A percentile compares a stretch with the other conserved stretches of the same genome.
These are phyloP conservation scores for Nothophoma quercina DNA, from an alignment of 2,329 filamentous ascomycete species.

Conservation along the genomic window DNA sequence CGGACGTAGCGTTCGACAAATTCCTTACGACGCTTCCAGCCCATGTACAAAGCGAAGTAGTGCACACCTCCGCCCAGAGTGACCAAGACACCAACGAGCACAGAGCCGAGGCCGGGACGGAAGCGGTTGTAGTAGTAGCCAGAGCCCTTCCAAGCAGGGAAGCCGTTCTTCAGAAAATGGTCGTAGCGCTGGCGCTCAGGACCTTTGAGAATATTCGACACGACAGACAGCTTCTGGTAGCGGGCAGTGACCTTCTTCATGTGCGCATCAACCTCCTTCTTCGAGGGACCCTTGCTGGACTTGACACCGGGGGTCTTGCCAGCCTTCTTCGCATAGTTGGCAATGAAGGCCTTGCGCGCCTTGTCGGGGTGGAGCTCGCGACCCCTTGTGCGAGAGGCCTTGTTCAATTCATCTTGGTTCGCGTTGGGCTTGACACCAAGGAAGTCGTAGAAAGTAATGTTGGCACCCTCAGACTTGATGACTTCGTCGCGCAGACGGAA, in stretches of 20 bases:
- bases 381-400: slow-evolving; percentile 90
- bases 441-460: slow-evolving; percentile 93
- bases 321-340: slow-evolving; percentile 64
- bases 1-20: slow-evolving; percentile 92
- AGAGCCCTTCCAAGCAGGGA: slow-evolving; percentile 95
- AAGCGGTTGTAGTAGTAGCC: slow-evolving; percentile 98
- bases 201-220: slow-evolving; percentile 85
- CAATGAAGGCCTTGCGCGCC: slow-evolving; percentile 81
- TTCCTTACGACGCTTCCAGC: slow-evolving; percentile 87
- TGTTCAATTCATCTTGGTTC: slow-evolving; percentile 86
- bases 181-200: slow-evolving; percentile 87
- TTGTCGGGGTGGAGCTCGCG: slow-evolving; percentile 91
- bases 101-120: slow-evolving; percentile 86
- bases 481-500: slow-evolving; percentile 94
- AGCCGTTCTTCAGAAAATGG: slow-evolving; percentile 90
- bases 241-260: slow-evolving; percentile 82
- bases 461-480: slow-evolving; percentile 73
- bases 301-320: slow-evolving; percentile 64
- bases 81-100: slow-evolving; percentile 81
- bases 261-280: slow-evolving; percentile 78
- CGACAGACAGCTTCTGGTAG: slow-evolving; percentile 83
- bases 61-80: slow-evolving; percentile 85
- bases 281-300: slow-evolving; percentile 73
- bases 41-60: slow-evolving; percentile 84
- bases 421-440: slow-evolving; percentile 77